These are phyloP conservation scores for Zasmidium angulare DNA, from an alignment of 2,329 filamentous ascomycete genomes.

Conservation along the genomic window DNA sequence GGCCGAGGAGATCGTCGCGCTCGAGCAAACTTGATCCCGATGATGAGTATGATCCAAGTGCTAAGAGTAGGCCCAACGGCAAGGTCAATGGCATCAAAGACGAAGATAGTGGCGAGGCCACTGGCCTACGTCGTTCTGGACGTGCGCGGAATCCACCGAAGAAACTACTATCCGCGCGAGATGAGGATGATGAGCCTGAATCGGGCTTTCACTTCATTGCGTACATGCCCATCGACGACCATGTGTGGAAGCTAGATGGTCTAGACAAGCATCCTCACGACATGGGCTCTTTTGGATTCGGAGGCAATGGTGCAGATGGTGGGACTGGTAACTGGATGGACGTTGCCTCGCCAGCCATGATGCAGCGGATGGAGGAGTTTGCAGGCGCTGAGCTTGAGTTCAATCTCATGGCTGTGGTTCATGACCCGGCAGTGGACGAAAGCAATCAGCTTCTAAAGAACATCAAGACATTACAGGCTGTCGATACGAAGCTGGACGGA, in stretches of 20 bases:
- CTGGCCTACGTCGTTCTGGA: constrained; percentile 25
- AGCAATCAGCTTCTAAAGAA: constrained; percentile 44
- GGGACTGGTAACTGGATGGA: constrained; percentile 63
- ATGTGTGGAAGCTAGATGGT: constrained; percentile 88
- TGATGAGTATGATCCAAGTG: not conserved
- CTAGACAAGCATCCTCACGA: constrained; percentile 69
- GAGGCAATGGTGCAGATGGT: constrained; percentile 40
- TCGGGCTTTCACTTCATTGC: constrained; percentile 84
- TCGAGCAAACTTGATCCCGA: not conserved
- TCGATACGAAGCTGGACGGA: constrained; percentile 42
- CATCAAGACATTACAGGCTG: constrained; percentile 43
- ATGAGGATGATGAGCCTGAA: constrained; percentile 53
- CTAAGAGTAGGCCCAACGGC: constrained; percentile 1
- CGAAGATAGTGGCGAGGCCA: not conserved
- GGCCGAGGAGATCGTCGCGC: not conserved
- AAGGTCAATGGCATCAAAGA: not conserved
- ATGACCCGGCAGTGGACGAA: constrained; percentile 59
- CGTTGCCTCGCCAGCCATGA: constrained; percentile 64
- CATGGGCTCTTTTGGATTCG: constrained; percentile 50
- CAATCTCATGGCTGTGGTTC: constrained; percentile 72
- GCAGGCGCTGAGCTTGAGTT: constrained; percentile 69
- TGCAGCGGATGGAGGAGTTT: constrained; percentile 66
- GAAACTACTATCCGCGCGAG: constrained; percentile 36
- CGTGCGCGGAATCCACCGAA: constrained; percentile 23
- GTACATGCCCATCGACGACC: constrained; percentile 72